Conservation (phyloP, 225 moss, liverwort and hornwort genomes). For the Marchantia polymorpha region DNA sequence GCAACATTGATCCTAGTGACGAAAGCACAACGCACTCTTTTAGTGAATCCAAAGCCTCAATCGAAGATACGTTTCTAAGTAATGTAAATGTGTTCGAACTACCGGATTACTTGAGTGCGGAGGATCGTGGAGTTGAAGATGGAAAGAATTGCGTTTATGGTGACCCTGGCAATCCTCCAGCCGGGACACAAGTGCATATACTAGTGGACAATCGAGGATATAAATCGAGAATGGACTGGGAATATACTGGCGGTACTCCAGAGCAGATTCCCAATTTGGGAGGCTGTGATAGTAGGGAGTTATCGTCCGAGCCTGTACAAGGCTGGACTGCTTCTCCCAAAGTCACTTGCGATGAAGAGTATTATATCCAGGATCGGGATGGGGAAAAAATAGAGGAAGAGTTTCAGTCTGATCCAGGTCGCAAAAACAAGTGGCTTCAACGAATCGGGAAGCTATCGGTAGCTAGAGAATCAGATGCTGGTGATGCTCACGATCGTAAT, state of each 20-base stretch:
- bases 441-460: constrained; percentile 9
- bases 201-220: neutral
- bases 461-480: constrained; percentile 18
- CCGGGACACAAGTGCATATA: neutral
- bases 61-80: neutral
- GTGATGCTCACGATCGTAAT: neutral
- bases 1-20: neutral
- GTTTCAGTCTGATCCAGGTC: neutral
- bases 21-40: neutral
- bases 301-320: neutral
- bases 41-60: neutral
- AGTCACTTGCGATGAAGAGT: neutral
- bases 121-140: neutral
- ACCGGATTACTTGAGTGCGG: neutral
- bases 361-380: neutral
- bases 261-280: neutral
- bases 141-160: neutral
- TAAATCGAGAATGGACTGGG: neutral
- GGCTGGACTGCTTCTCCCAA: neutral
- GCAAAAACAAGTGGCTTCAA: constrained; percentile 40
- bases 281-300: no score
- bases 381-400: neutral
- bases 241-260: no score
- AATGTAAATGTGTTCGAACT: neutral
- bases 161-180: neutral